Percentiles rank a stretch among this genome's conserved stretches.
phyloP scores from a whole-genome alignment of 768 basidiomycete genomes.

The Pulveroboletus sp. region DNA sequence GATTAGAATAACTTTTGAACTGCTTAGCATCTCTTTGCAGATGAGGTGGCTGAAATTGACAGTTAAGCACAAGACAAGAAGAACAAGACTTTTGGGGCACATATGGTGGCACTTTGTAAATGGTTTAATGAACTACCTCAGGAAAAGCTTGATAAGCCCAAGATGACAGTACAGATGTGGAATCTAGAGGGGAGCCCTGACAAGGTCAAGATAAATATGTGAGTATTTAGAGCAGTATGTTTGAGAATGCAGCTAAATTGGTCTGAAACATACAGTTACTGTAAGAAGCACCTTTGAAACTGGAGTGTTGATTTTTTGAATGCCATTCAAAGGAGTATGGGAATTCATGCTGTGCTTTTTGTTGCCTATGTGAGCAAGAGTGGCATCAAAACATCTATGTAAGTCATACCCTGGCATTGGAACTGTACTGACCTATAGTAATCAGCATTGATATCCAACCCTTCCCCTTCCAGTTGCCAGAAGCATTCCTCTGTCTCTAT shows the following conservation, averaged over 20 bases:
- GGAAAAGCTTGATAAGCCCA: not conserved
- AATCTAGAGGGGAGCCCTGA: not conserved
- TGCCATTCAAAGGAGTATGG: not conserved
- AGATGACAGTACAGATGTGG: not conserved
- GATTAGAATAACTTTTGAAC: not conserved
- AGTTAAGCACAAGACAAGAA: not conserved
- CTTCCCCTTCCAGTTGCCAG: too few species aligned
- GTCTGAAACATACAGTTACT: not conserved
- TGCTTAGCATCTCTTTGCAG: not conserved
- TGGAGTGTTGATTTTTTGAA: not conserved
- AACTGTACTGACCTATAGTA: not conserved
- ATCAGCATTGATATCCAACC: too few species aligned
- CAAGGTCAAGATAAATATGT: not conserved
- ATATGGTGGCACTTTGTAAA: not conserved
- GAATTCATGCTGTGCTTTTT: not conserved
- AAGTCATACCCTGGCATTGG: not conserved
- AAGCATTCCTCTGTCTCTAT: too few species aligned
- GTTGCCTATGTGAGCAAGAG: not conserved
- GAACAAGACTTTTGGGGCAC: not conserved
- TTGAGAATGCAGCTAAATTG: not conserved
- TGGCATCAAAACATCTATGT: not conserved
- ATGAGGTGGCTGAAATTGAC: not conserved
- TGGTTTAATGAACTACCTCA: slow-evolving; percentile 1
- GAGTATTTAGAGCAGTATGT: not conserved
- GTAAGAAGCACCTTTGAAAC: not conserved